phyloP scores from a whole-genome alignment of 257 asterid species.

The Jaltomata sinuosa region DNA sequence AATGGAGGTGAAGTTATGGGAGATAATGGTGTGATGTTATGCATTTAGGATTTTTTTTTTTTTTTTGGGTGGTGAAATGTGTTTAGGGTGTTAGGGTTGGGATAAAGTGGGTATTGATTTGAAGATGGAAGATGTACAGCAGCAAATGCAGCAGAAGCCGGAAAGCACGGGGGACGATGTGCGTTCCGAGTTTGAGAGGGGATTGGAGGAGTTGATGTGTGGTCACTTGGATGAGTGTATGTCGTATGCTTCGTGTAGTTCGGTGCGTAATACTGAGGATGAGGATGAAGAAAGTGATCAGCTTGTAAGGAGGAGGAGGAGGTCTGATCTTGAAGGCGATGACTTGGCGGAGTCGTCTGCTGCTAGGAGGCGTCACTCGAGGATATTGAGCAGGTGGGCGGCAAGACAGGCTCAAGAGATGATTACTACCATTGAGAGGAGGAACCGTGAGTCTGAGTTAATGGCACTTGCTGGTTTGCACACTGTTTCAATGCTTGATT shows the following conservation, averaged over 20 bases:
- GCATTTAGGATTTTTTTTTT: not conserved
- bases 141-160: constrained; percentile 80
- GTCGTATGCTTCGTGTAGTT: constrained; percentile 87
- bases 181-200: constrained; percentile 76
- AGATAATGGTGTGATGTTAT: not conserved
- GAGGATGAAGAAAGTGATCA: constrained; percentile 85
- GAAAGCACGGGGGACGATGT: constrained; percentile 61
- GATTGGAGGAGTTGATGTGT: constrained; percentile 78
- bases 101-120: constrained; percentile 15
- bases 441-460: constrained; percentile 80
- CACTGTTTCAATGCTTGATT: constrained; percentile 78
- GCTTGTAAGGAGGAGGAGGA: constrained; percentile 70
- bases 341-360: constrained; percentile 96
- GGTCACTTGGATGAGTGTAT: constrained; percentile 86
- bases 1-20: not conserved
- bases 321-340: constrained; percentile 92
- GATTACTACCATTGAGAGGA: constrained; percentile 84
- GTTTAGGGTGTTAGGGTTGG: constrained; percentile 12
- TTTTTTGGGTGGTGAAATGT: constrained; percentile 1
- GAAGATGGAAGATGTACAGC: constrained; percentile 69
- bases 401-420: constrained; percentile 87
- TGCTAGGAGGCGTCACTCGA: constrained; percentile 81
- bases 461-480: constrained; percentile 87
- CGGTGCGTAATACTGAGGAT: constrained; percentile 55
- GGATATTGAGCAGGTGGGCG: constrained; percentile 81